Conservation (phyloP, 164 flowering plant species). For the Cinnamomum chago region DNA sequence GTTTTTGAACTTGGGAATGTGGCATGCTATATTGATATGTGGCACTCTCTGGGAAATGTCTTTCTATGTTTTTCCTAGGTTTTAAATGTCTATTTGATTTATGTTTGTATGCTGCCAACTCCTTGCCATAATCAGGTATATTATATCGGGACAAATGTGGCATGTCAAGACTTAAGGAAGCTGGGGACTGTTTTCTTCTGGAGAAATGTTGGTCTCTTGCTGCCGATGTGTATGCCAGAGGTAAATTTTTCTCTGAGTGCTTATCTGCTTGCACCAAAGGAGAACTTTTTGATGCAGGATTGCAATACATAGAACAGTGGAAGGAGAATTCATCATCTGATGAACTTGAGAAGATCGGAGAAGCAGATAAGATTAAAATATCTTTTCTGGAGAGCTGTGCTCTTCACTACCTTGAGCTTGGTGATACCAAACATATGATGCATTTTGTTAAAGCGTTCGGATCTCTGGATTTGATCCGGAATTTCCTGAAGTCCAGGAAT, state of each 20-base stretch:
- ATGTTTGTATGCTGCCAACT: not conserved
- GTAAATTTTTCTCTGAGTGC: constrained; percentile 35
- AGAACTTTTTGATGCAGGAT: constrained; percentile 42
- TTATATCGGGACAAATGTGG: constrained; percentile 45
- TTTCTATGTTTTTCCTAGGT: not conserved
- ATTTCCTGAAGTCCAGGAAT: constrained; percentile 27
- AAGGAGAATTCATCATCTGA: constrained; percentile 19
- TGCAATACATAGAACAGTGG: constrained; percentile 46
- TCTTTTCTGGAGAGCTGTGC: constrained; percentile 46
- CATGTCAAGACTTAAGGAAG: constrained; percentile 34
- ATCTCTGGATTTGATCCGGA: constrained; percentile 30
- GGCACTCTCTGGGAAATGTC: too few relatives aligned
- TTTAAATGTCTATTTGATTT: not conserved
- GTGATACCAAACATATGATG: constrained; percentile 40
- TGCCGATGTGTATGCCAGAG: constrained; percentile 50
- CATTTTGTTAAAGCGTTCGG: constrained; percentile 36
- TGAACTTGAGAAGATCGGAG: constrained; percentile 8
- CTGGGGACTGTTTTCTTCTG: constrained; percentile 47
- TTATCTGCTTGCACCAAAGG: constrained; percentile 36
- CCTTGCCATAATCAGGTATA: constrained; percentile 19
- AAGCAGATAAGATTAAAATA: constrained; percentile 30
- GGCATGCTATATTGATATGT: too few relatives aligned
- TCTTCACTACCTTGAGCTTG: constrained; percentile 30
- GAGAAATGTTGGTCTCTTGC: constrained; percentile 37
- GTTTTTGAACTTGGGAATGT: too few relatives aligned